Percentiles rank a stretch among this genome's conserved stretches.
These are phyloP conservation scores for Cladosporium sphaerospermum DNA, from an alignment of 2,329 filamentous ascomycete species.

Conservation along the genomic window DNA sequence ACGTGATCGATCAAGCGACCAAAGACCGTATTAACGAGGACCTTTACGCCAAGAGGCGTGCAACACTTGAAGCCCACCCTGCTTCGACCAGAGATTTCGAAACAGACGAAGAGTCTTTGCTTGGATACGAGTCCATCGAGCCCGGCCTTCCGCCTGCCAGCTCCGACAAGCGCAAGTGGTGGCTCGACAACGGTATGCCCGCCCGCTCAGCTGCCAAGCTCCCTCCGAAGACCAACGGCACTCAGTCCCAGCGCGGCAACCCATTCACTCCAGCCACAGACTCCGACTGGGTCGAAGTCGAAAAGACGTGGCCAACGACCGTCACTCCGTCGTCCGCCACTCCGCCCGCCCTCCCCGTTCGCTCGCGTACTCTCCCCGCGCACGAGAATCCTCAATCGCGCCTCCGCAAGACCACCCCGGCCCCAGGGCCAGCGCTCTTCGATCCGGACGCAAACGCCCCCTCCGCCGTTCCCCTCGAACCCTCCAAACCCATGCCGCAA, in stretches of 20 bases:
- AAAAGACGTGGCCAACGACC: slow-evolving; percentile 22
- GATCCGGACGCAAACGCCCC: slow-evolving; percentile 12
- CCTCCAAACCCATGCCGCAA: slow-evolving; percentile 11
- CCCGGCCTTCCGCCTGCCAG: slow-evolving; percentile 63
- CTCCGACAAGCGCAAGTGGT: slow-evolving; percentile 58
- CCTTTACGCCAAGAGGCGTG: slow-evolving; percentile 64
- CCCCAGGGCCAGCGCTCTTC: background rate
- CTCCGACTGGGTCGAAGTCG: slow-evolving; percentile 70
- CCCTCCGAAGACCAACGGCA: slow-evolving; percentile 51
- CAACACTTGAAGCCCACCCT: slow-evolving; percentile 58
- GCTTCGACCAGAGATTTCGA: slow-evolving; percentile 54
- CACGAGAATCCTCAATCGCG: slow-evolving; percentile 4
- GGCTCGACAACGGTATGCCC: slow-evolving; percentile 60
- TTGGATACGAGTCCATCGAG: slow-evolving; percentile 76
- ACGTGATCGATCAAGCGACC: slow-evolving; percentile 66
- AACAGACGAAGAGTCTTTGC: slow-evolving; percentile 69
- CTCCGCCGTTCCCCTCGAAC: background rate
- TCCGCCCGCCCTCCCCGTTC: slow-evolving; percentile 16
- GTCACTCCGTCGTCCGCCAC: slow-evolving; percentile 12
- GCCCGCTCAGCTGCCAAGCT: slow-evolving; percentile 62
- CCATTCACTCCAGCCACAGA: slow-evolving; percentile 71
- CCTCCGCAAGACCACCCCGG: slow-evolving; percentile 7
- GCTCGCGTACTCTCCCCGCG: background rate
- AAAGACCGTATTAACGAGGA: slow-evolving; percentile 68
- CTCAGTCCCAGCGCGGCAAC: slow-evolving; percentile 66